Evolutionary conservation across 352 stramenopile genomes (phyloP).

Genomic region (Globisporangium ultimum): DNA sequence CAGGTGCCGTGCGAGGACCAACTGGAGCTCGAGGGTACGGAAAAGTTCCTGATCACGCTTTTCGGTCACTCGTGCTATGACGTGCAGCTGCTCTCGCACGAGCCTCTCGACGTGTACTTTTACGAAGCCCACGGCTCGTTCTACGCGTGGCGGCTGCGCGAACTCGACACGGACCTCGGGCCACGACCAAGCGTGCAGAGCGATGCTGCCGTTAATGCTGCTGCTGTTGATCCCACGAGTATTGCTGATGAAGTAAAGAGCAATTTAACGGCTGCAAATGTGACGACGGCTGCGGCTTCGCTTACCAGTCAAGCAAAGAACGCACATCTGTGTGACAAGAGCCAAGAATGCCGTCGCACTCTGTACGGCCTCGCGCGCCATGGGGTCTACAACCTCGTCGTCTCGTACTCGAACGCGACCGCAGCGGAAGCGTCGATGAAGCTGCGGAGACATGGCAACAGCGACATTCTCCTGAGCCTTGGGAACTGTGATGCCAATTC

Average conservation of each 20-base stretch:
- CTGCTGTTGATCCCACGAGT: neutral
- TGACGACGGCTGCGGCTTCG: neutral
- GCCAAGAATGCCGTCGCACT: slow-evolving; percentile 26
- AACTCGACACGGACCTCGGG: slow-evolving; percentile 8
- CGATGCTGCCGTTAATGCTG: neutral
- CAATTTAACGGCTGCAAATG: neutral
- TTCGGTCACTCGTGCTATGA: slow-evolving; percentile 53
- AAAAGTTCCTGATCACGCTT: slow-evolving; percentile 56
- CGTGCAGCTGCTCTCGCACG: slow-evolving; percentile 30
- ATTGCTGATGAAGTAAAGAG: neutral
- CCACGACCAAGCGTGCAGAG: neutral
- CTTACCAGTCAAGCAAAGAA: slow-evolving; percentile 1
- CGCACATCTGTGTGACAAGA: slow-evolving; percentile 25
- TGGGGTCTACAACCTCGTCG: slow-evolving; percentile 41
- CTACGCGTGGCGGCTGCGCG: slow-evolving; percentile 15
- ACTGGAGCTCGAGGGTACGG: slow-evolving; percentile 31
- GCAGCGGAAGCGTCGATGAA: slow-evolving; percentile 2
- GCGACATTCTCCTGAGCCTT: slow-evolving; percentile 24
- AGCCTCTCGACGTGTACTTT: slow-evolving; percentile 51
- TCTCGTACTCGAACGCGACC: slow-evolving; percentile 25
- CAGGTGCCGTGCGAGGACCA: slow-evolving; percentile 49
- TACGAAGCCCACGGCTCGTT: slow-evolving; percentile 33
- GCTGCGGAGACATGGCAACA: neutral
- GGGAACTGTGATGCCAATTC: slow-evolving; percentile 40
- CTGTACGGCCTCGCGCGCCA: slow-evolving; percentile 31